Evolutionary conservation across 495 filamentous ascomycete species (phyloP).

Genomic region (Zalerion maritima): DNA sequence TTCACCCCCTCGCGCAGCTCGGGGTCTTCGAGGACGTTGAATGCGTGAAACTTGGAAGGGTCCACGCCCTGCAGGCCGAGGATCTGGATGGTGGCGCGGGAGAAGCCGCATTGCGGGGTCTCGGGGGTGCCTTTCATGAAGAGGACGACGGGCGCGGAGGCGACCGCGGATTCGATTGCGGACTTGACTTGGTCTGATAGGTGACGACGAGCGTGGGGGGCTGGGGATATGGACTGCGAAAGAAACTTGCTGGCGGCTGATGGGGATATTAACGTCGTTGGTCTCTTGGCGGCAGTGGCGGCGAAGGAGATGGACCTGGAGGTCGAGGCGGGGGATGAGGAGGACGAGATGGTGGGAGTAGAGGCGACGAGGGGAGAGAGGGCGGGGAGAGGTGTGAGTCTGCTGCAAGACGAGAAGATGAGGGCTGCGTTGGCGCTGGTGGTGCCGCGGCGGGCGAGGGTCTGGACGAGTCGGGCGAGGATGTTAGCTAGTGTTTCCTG

Average conservation of each 20-base stretch:
- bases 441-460: too few species aligned
- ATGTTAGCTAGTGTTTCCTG: too few species aligned
- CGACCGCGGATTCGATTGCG: slow-evolving; percentile 79
- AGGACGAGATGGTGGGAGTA: too few species aligned
- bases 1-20: slow-evolving; percentile 87
- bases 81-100: slow-evolving; percentile 86
- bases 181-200: slow-evolving; percentile 61
- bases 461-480: too few species aligned
- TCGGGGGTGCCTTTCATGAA: slow-evolving; percentile 99
- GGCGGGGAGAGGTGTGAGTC: too few species aligned
- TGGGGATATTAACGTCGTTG: slow-evolving; percentile 1
- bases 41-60: slow-evolving; percentile 89
- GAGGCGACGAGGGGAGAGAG: too few species aligned
- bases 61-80: slow-evolving; percentile 89
- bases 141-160: slow-evolving; percentile 75
- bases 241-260: slow-evolving; percentile 11
- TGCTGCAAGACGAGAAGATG: too few species aligned
- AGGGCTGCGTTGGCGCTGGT: too few species aligned
- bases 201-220: slow-evolving; percentile 35
- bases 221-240: slow-evolving; percentile 15
- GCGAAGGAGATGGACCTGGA: too few species aligned
- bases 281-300: slow-evolving; percentile 12
- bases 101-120: slow-evolving; percentile 96
- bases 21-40: slow-evolving; percentile 87
- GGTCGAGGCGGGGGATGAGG: too few species aligned